Base-by-base conservation (phyloP, 2,329 filamentous ascomycete genomes). In the Stachybotrys chlorohalonatus region DNA sequence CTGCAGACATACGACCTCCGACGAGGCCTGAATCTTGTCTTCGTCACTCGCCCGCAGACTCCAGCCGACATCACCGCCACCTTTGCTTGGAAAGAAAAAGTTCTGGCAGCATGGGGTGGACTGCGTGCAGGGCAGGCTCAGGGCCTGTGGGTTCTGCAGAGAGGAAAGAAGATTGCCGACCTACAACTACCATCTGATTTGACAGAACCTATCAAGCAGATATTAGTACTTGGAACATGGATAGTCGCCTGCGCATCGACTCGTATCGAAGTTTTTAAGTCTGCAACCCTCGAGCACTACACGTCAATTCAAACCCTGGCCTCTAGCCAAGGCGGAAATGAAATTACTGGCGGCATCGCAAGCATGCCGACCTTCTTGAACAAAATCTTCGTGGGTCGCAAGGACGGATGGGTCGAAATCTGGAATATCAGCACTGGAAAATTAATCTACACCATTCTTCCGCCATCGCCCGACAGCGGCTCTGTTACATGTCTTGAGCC, bases 401-500 rank as follows among this genome's bases (percentile, higher is more conserved):
- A 82, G 59, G 91, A 99, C 68, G 94, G 94, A 7, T 87, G 85
- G 69, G 86, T 96, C 8, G 94, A 99, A 66, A 95, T 99, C 52
- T 99, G 94, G 93, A 99, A 99, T 66, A 77, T 99, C 57, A 95
- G 88, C 67, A 96, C 90, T 4, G 92, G 83, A 51, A 96, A 95
- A 69, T 78, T 96, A 53, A 83, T 99, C 31, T 95, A 96, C 70
- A 95, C 91, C 2, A 86, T 99, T 52, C 75, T 94, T 13, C 89
- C 94, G 1, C 85, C 89, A 0, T 81, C 82, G 8, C 77, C 85
- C 2, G 79, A 85, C 53, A 86, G 83, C 61, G 93, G 92, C 50
- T 79, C 87, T 13, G 89, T 97, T n/a, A 95, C 90, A 6, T 90
- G 90, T 47, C 75, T 99, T 52, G 84, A 95, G 61, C 86, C 93